Evolutionary conservation across 257 asterid species (phyloP).

Genomic region (Pogostemon cablin): DNA sequence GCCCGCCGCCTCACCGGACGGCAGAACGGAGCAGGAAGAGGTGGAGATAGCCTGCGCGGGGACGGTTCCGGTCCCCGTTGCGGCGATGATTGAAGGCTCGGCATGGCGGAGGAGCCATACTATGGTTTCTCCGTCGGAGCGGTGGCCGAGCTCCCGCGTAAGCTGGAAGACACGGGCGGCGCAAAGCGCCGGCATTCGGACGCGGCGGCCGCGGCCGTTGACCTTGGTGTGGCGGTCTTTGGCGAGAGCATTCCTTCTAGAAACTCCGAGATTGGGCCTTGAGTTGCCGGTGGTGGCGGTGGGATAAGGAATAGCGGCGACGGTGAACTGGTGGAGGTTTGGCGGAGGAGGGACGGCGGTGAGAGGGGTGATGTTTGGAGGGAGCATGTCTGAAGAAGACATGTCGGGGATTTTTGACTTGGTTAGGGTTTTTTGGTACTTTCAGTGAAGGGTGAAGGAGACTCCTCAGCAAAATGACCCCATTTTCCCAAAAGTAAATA

Average conservation of each 20-base stretch:
- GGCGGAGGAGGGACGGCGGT: conserved; percentile 20
- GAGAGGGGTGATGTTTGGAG: conserved; percentile 11
- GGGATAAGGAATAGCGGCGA: conserved; percentile 14
- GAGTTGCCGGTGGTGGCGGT: conserved; percentile 1
- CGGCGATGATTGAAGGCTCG: conserved; percentile 63
- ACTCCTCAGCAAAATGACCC: conserved; percentile 27
- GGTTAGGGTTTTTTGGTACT: conserved; percentile 40
- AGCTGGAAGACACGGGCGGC: conserved; percentile 90
- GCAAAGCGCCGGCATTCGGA: conserved; percentile 71
- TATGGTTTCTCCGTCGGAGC: conserved; percentile 83
- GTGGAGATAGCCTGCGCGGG: conserved; percentile 51
- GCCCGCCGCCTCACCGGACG: conserved; percentile 31
- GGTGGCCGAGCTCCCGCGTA: conserved; percentile 73
- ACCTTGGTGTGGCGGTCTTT: conserved; percentile 84
- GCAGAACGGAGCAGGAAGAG: conserved; percentile 30
- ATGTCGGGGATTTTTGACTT: conserved; percentile 19
- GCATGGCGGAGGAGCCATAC: conserved; percentile 83
- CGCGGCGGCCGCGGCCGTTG: conserved; percentile 89
- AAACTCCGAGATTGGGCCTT: neutral
- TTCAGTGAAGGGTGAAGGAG: conserved; percentile 14
- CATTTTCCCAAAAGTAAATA: conserved; percentile 1
- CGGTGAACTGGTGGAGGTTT: conserved; percentile 12
- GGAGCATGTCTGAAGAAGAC: conserved; percentile 43
- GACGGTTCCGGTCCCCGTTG: conserved; percentile 67
- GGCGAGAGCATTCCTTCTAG: conserved; percentile 14